Base-by-base conservation (phyloP, 805 yeast genomes). In the Jamesozyma spencerorum region DNA sequence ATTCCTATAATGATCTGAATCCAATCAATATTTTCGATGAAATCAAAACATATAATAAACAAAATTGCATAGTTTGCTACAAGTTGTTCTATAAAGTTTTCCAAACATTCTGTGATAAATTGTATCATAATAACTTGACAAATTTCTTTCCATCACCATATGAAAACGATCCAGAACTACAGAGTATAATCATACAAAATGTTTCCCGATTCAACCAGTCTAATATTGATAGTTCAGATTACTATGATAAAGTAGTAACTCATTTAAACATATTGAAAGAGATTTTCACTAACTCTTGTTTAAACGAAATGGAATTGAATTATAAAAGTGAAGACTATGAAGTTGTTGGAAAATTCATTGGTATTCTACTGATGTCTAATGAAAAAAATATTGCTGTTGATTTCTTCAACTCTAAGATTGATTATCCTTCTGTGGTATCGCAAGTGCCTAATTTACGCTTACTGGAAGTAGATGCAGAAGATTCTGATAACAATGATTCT, bases 271-370 rank as follows among this genome's bases (percentile, higher is more conserved):
- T 57, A 24, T 36, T 59, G 8, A 53, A 51, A 38, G 90, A 81
- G 51, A 65, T 84, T 15, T 84, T 85, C 54, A 80, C 81, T 31
- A 81, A 73, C 54, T 84, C 92, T 0, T 69, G 82, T 6, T 56
- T 85, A 13, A 60, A 76, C 35, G 94, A 85, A 54, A 68, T 84
- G 43, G 88, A 82, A 38, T 59, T 69, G 24, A 79, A 72, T 45
- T 70, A 71, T 44, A 75, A 71, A 34, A 53, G 66, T 2, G 61
- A 66, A 34, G 75, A 78, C 31, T 73, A 59, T 28, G 60, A 54
- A 4, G 58, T 62, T 10, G 58, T 57, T 14, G 60, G 62, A 5
- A 55, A 56, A 30, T 58, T 57, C 56, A 39, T 58, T 44, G 22
- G 48, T 34, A 45, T 60, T 51, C 34, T 69, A 58, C 26, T 70